Evolutionary conservation across 257 asterid genomes (phyloP).

Genomic region (Mentha longifolia): DNA sequence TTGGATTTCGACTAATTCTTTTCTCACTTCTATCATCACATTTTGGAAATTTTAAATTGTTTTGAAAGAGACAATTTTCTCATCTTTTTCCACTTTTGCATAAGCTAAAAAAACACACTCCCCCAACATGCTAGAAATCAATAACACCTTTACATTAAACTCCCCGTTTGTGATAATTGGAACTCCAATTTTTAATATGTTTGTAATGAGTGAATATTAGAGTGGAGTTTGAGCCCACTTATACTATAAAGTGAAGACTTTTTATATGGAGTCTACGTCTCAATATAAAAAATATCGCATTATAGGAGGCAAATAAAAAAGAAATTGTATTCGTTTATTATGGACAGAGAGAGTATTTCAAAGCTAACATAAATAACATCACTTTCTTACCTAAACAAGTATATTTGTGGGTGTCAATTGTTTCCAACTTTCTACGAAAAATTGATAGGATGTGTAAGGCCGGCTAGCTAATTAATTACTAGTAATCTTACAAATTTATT

Average conservation of each 20-base stretch:
- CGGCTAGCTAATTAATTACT: neutral
- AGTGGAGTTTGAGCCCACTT: no score
- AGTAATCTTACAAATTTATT: neutral
- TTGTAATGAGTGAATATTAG: no score
- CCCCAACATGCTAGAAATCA: neutral
- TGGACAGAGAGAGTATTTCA: neutral
- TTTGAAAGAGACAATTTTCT: neutral
- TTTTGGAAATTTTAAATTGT: neutral
- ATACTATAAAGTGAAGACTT: no score
- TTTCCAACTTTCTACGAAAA: neutral
- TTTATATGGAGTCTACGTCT: no score
- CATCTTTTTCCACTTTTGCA: neutral
- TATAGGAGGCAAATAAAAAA: no score
- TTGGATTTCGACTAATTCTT: neutral
- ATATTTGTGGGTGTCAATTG: neutral
- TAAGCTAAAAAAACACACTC: neutral
- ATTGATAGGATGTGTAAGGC: neutral
- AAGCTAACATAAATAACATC: neutral
- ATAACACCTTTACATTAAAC: no score
- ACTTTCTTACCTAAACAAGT: conserved; percentile 8
- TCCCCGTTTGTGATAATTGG: no score
- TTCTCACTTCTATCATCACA: neutral
- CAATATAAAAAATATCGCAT: no score
- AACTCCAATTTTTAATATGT: no score
- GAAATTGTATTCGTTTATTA: no score